Conservation (phyloP, 2,329 filamentous ascomycete genomes). For the Nemania sp. region DNA sequence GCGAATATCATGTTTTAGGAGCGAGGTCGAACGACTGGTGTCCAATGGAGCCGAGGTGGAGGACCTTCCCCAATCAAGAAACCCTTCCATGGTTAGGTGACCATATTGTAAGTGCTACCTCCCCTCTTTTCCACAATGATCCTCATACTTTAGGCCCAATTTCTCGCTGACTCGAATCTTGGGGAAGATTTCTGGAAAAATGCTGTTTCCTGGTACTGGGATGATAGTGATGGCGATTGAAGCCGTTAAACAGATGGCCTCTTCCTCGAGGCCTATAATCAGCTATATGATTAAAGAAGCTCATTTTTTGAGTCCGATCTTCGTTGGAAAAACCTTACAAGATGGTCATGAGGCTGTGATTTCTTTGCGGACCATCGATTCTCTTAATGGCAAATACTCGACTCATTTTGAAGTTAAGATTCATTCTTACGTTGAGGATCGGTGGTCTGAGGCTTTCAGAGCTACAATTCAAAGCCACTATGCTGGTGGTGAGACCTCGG, state of each 20-base stretch:
- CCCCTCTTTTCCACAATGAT: not conserved
- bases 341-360: not conserved
- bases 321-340: not conserved
- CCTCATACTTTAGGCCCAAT: not conserved
- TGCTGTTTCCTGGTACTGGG: not conserved
- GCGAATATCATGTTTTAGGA: conserved; percentile 36
- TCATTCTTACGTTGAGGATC: too few relatives aligned
- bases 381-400: too few relatives aligned
- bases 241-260: not conserved
- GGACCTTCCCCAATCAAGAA: conserved; percentile 36
- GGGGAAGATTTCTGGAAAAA: not conserved
- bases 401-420: too few relatives aligned
- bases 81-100: conserved; percentile 42
- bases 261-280: not conserved
- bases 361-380: too few relatives aligned
- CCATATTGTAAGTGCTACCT: conserved; percentile 33
- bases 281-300: not conserved
- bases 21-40: conserved; percentile 18
- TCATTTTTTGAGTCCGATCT: not conserved
- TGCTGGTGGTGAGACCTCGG: too few relatives aligned
- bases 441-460: too few relatives aligned
- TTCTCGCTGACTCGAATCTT: not conserved
- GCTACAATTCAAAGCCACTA: too few relatives aligned
- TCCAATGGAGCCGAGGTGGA: conserved; percentile 37
- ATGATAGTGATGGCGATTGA: conserved; percentile 4